Evolutionary conservation across 768 basidiomycete species (phyloP).

Genomic region (Termitomyces sp.): DNA sequence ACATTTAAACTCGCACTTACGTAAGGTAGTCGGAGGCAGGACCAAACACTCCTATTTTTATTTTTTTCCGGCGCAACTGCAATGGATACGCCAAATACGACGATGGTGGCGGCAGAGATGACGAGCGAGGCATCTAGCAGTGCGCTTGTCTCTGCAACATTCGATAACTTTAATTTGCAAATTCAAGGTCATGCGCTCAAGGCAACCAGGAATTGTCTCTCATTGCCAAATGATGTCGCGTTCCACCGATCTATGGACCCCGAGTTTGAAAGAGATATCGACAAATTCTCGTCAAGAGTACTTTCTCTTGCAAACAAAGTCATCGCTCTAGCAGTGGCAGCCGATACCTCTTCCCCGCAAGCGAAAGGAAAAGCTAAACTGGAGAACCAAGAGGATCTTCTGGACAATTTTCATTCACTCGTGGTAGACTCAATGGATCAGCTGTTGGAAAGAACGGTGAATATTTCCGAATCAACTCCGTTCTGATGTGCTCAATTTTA

Average conservation of each 20-base stretch:
- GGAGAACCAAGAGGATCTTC: constrained; percentile 70
- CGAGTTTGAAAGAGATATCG: constrained; percentile 63
- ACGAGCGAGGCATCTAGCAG: constrained; percentile 12
- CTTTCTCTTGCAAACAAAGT: constrained; percentile 64
- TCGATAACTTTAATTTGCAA: constrained; percentile 48
- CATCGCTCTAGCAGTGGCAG: constrained; percentile 45
- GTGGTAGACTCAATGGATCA: constrained; percentile 85
- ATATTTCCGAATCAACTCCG: constrained; percentile 16
- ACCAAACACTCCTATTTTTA: too few species aligned
- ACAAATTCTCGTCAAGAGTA: constrained; percentile 61
- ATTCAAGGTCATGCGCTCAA: constrained; percentile 60
- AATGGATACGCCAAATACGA: background rate
- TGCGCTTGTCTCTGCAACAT: constrained; percentile 21
- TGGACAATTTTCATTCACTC: constrained; percentile 74
- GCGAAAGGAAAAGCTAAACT: constrained; percentile 54
- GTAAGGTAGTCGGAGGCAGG: too few species aligned
- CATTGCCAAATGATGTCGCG: constrained; percentile 69
- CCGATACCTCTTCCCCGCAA: constrained; percentile 24
- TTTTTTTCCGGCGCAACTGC: background rate
- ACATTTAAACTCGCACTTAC: too few species aligned
- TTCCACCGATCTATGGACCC: constrained; percentile 88
- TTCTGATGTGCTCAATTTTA: background rate
- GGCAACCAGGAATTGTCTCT: constrained; percentile 56
- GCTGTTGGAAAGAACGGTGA: constrained; percentile 77
- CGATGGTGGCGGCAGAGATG: constrained; percentile 2